phyloP scores from a whole-genome alignment of 176 grass and related monocot species.

The Oryza brachyantha region DNA sequence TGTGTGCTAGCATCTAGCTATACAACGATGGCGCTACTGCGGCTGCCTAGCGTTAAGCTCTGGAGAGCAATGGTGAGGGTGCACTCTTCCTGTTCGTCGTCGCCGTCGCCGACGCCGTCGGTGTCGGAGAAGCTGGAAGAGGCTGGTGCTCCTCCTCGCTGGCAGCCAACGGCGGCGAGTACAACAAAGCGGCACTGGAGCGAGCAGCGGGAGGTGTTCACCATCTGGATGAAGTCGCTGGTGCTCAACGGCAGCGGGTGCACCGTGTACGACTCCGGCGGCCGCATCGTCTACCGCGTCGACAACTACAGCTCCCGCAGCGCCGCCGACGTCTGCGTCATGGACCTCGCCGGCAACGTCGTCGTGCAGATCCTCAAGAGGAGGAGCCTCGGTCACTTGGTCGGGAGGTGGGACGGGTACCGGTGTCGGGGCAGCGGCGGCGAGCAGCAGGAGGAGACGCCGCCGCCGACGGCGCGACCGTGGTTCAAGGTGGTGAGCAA shows the following conservation, averaged over 20 bases:
- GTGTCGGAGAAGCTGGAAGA: not conserved
- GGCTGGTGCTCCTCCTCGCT: not conserved
- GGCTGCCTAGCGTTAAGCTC: constrained; percentile 9
- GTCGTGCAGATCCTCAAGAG: constrained; percentile 60
- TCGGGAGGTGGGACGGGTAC: constrained; percentile 65
- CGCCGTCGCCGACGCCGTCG: not conserved
- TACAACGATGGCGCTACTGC: not conserved
- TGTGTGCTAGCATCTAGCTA: not conserved
- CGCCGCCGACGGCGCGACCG: constrained; percentile 4
- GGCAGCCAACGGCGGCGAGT: not conserved
- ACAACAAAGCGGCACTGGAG: constrained; percentile 1
- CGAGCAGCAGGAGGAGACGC: not conserved
- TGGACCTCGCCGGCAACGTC: constrained; percentile 68
- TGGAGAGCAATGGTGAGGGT: constrained; percentile 45
- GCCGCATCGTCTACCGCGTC: constrained; percentile 71
- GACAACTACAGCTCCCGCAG: constrained; percentile 71
- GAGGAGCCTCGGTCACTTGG: constrained; percentile 32
- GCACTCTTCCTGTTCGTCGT: constrained; percentile 25
- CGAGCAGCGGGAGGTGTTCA: constrained; percentile 65
- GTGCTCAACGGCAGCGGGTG: constrained; percentile 75
- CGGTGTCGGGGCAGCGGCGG: not conserved
- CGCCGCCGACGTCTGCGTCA: constrained; percentile 58
- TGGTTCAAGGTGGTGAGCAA: constrained; percentile 62
- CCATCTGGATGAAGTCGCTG: constrained; percentile 92
- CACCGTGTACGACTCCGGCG: constrained; percentile 76